Percentiles rank a stretch among this genome's conserved stretches.
phyloP scores from a whole-genome alignment of 1,284 basidiomycete species.

The Tylopilus sp. region DNA sequence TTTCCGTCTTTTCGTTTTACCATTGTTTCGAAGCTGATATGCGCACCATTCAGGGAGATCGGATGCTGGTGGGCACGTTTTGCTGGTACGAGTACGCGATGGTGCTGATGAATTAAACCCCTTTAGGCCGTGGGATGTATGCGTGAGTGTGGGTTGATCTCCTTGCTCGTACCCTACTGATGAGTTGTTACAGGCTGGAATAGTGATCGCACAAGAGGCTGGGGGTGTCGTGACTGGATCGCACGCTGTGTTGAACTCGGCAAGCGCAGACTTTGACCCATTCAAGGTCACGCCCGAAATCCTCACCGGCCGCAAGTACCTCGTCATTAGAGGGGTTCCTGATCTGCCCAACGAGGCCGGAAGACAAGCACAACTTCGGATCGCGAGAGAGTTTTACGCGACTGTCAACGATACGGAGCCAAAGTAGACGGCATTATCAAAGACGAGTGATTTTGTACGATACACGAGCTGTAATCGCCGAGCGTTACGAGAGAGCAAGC shows the following conservation, averaged over 20 bases:
- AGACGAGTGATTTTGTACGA: background rate
- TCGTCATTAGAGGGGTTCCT: conserved; percentile 71
- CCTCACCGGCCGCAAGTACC: conserved; percentile 82
- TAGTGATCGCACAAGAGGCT: conserved; percentile 91
- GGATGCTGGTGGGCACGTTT: conserved; percentile 64
- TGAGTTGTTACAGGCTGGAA: conserved; percentile 57
- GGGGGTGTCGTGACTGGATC: conserved; percentile 77
- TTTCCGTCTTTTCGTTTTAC: background rate
- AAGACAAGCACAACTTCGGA: conserved; percentile 69
- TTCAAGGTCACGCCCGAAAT: conserved; percentile 67
- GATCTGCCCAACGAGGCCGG: conserved; percentile 61
- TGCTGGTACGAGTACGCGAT: background rate
- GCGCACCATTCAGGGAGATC: conserved; percentile 64
- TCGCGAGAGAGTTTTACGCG: conserved; percentile 82
- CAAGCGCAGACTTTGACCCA: conserved; percentile 33
- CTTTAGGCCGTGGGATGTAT: conserved; percentile 78
- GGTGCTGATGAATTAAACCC: conserved; percentile 6
- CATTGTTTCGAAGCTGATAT: background rate
- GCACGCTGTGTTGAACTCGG: conserved; percentile 48
- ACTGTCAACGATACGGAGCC: conserved; percentile 72
- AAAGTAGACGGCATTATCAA: conserved; percentile 21
- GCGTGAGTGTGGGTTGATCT: conserved; percentile 44
- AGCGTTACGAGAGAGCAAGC: background rate
- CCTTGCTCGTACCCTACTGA: background rate
- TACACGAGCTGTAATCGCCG: background rate